Conservation (phyloP, 768 basidiomycete species). For the Tricholoma furcatifolium region DNA sequence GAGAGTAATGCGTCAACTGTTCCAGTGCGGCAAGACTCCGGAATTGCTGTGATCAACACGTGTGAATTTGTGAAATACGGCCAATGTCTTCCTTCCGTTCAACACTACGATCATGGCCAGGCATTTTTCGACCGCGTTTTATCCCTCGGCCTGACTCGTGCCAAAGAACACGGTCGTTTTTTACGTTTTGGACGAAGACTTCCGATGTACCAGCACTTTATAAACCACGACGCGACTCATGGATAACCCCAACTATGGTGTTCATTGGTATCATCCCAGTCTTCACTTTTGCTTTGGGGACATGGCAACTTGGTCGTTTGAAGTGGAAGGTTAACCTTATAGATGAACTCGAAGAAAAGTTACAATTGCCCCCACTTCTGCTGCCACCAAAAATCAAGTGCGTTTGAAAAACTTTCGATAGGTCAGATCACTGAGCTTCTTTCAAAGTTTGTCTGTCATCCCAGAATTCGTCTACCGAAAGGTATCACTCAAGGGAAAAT, state of each 20-base stretch:
- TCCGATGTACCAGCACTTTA: constrained; percentile 48
- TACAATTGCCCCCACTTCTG: constrained; percentile 72
- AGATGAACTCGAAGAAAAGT: constrained; percentile 89
- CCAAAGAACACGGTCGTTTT: constrained; percentile 9
- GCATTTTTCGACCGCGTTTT: neutral
- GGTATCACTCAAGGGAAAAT: constrained; percentile 73
- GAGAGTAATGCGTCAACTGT: constrained; percentile 1
- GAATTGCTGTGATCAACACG: constrained; percentile 13
- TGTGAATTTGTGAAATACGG: constrained; percentile 11
- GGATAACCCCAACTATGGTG: constrained; percentile 69
- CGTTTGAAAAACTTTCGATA: constrained; percentile 19
- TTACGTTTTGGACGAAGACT: constrained; percentile 8
- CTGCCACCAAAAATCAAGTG: constrained; percentile 90
- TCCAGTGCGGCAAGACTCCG: neutral
- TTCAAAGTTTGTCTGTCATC: constrained; percentile 58
- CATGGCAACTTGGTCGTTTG: constrained; percentile 91
- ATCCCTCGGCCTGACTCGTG: constrained; percentile 1
- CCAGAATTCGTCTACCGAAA: constrained; percentile 90
- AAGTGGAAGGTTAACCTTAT: constrained; percentile 95
- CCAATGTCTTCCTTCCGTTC: constrained; percentile 17
- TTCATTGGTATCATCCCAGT: constrained; percentile 85
- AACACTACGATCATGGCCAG: constrained; percentile 5
- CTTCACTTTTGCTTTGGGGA: constrained; percentile 85
- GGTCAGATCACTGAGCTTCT: constrained; percentile 14
- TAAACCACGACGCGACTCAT: constrained; percentile 56